These are phyloP conservation scores for Leonotis leonurus DNA, from an alignment of 257 asterid genomes.

Conservation along the genomic window DNA sequence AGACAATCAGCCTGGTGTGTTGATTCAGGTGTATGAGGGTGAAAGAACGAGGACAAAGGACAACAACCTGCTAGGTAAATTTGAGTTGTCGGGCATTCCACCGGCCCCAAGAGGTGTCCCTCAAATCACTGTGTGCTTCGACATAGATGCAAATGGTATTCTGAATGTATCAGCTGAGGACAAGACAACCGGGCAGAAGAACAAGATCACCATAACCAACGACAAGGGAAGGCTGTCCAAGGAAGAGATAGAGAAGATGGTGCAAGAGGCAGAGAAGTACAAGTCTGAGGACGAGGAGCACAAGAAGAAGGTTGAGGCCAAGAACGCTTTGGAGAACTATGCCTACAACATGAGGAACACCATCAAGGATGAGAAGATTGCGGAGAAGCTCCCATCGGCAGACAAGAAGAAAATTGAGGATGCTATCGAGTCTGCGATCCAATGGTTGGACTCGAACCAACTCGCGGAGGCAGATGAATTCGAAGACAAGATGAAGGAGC, in stretches of 20 bases:
- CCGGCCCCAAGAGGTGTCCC: slow-evolving; percentile 7
- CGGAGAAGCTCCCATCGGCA: background rate
- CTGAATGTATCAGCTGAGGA: background rate
- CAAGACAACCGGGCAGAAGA: background rate
- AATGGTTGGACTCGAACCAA: slow-evolving; percentile 24
- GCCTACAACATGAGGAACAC: slow-evolving; percentile 19
- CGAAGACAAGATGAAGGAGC: slow-evolving; percentile 20
- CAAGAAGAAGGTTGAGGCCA: background rate
- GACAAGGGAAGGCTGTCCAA: background rate
- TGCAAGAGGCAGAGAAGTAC: background rate
- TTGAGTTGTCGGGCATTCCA: slow-evolving; percentile 1
- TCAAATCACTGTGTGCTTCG: background rate
- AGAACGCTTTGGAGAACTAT: background rate
- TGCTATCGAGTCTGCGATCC: slow-evolving; percentile 5
- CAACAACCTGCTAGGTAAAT: slow-evolving; percentile 9
- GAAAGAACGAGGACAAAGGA: slow-evolving; percentile 5
- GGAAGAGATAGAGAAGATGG: background rate
- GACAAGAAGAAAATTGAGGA: slow-evolving; percentile 24
- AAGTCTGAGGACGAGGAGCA: background rate
- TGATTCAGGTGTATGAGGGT: slow-evolving; percentile 16
- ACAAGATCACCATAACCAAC: background rate
- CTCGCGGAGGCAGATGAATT: slow-evolving; percentile 22
- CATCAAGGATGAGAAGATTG: slow-evolving; percentile 22
- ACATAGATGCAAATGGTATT: background rate
- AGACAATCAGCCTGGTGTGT: background rate